These are phyloP conservation scores for Soucietia sequanensis DNA, from an alignment of 805 yeast species.

Conservation along the genomic window DNA sequence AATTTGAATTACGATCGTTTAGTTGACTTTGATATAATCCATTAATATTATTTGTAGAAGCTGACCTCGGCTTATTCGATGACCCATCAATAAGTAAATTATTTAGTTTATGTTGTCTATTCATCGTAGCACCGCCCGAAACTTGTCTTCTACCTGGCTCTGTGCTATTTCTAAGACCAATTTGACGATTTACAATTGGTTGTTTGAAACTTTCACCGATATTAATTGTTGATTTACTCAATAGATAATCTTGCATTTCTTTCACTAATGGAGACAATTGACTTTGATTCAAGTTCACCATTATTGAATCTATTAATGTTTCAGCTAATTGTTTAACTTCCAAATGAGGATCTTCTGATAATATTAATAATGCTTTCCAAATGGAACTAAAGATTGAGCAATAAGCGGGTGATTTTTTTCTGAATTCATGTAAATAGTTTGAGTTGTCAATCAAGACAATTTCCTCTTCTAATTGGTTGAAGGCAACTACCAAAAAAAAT, in stretches of 20 bases:
- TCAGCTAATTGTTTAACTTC: constrained; percentile 76
- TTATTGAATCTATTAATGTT: constrained; percentile 69
- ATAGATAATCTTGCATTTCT: constrained; percentile 63
- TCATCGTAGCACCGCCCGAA: constrained; percentile 20
- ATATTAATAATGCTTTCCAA: constrained; percentile 80
- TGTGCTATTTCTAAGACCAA: constrained; percentile 13
- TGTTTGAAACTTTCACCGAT: constrained; percentile 38
- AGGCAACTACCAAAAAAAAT: constrained; percentile 84
- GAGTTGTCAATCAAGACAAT: constrained; percentile 64
- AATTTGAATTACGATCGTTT: constrained; percentile 6
- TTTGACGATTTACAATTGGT: constrained; percentile 35
- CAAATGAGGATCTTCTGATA: constrained; percentile 84
- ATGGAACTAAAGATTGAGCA: constrained; percentile 83
- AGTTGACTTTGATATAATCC: constrained; percentile 5
- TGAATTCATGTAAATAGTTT: constrained; percentile 57
- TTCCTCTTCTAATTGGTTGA: constrained; percentile 80
- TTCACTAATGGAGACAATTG: constrained; percentile 62
- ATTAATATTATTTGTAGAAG: constrained; percentile 19
- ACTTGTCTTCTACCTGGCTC: constrained; percentile 16
- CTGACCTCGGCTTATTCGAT: constrained; percentile 26
- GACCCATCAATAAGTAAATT: constrained; percentile 28
- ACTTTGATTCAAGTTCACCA: constrained; percentile 61
- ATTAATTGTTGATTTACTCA: constrained; percentile 47
- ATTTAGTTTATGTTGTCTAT: constrained; percentile 20
- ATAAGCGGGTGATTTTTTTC: constrained; percentile 73